Percentiles rank a stretch among this genome's conserved stretches.
Conservation (phyloP, 306 rosid genomes). For the Gastrolobium villosum region DNA sequence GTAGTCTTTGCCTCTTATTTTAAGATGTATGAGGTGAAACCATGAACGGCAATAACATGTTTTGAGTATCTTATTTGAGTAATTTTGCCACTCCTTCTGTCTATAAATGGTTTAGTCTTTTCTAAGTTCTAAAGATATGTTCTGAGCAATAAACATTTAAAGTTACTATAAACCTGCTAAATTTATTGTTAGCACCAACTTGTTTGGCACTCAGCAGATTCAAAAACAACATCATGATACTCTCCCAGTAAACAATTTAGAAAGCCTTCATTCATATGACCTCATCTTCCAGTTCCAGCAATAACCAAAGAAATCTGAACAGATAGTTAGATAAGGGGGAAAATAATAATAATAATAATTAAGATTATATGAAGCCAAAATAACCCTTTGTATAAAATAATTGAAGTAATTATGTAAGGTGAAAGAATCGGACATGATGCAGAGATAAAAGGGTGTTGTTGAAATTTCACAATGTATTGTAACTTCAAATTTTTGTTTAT, state of each 20-base stretch:
- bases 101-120: not conserved
- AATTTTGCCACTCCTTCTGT: not conserved
- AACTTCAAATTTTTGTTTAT: too few relatives aligned
- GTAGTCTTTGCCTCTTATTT: constrained; percentile 49
- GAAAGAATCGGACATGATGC: constrained; percentile 35
- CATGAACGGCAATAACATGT: constrained; percentile 57
- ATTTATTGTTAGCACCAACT: not conserved
- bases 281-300: constrained; percentile 4
- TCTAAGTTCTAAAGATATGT: constrained; percentile 23
- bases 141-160: constrained; percentile 18
- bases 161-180: constrained; percentile 38
- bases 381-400: constrained; percentile 9
- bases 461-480: too few relatives aligned
- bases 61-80: constrained; percentile 51
- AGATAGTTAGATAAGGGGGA: not conserved
- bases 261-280: not conserved
- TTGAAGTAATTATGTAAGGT: constrained; percentile 20
- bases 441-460: not conserved
- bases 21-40: constrained; percentile 56
- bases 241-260: not conserved
- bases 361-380: constrained; percentile 16
- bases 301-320: not conserved
- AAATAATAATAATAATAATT: not conserved
- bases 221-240: not conserved
- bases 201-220: not conserved